Percentiles rank a stretch among this genome's conserved stretches.
phyloP scores from a whole-genome alignment of 768 basidiomycete genomes.

The Rhodocollybia butyracea region DNA sequence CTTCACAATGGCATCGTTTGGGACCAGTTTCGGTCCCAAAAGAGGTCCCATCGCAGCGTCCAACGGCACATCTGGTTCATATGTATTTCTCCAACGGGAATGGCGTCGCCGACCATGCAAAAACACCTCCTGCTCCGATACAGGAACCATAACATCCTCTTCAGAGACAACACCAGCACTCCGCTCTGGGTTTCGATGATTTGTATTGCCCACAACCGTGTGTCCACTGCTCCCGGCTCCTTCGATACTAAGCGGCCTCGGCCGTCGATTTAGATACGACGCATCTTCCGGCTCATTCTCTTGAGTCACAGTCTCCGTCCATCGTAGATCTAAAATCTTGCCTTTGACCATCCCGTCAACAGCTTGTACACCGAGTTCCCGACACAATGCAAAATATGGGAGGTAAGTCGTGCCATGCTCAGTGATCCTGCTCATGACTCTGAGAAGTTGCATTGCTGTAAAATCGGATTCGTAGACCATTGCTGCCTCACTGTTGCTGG shows the following conservation, averaged over 20 bases:
- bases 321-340: slow-evolving; percentile 69
- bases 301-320: slow-evolving; percentile 68
- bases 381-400: slow-evolving; percentile 78
- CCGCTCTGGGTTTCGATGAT: slow-evolving; percentile 28
- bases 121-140: slow-evolving; percentile 34
- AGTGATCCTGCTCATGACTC: slow-evolving; percentile 77
- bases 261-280: slow-evolving; percentile 18
- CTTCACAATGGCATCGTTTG: slow-evolving; percentile 77
- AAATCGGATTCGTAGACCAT: slow-evolving; percentile 64
- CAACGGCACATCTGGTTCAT: background rate
- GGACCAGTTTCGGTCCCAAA: slow-evolving; percentile 73
- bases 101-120: background rate
- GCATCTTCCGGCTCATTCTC: slow-evolving; percentile 38
- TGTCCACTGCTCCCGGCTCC: slow-evolving; percentile 38
- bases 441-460: slow-evolving; percentile 73
- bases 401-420: slow-evolving; percentile 60
- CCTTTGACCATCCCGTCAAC: slow-evolving; percentile 86
- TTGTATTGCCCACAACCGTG: slow-evolving; percentile 32
- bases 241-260: slow-evolving; percentile 14
- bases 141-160: slow-evolving; percentile 48
- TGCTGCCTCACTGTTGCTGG: slow-evolving; percentile 30
- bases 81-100: slow-evolving; percentile 16
- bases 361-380: slow-evolving; percentile 78
- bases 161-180: slow-evolving; percentile 25
- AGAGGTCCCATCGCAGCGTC: slow-evolving; percentile 40